Evolutionary conservation across 768 basidiomycete species (phyloP).

Genomic region (Leccinum aurantiacum): DNA sequence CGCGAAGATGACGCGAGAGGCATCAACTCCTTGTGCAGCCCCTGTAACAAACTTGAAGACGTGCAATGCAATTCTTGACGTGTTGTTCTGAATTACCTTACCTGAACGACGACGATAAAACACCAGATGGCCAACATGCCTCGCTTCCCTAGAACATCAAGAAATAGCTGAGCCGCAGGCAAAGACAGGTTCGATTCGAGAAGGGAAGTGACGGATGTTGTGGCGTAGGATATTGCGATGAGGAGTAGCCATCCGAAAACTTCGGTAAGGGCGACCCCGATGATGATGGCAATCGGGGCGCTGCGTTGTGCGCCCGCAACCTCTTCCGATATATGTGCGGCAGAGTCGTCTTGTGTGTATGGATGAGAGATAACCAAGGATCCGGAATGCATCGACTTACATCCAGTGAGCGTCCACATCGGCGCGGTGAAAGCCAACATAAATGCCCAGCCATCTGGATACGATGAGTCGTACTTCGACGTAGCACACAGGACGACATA

Average conservation of each 20-base stretch:
- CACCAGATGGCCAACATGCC: constrained; percentile 76
- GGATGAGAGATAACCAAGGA: background rate
- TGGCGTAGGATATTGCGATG: constrained; percentile 66
- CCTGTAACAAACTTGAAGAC: constrained; percentile 60
- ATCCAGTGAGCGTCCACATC: constrained; percentile 81
- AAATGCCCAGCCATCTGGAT: constrained; percentile 69
- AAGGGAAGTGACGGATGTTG: constrained; percentile 50
- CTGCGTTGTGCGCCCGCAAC: constrained; percentile 60
- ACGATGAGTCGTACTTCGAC: background rate
- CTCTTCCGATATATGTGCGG: constrained; percentile 75
- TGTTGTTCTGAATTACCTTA: constrained; percentile 13
- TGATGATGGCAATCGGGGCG: constrained; percentile 68
- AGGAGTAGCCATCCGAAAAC: constrained; percentile 62
- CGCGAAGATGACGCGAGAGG: constrained; percentile 72
- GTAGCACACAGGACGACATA: constrained; percentile 29
- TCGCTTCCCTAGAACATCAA: constrained; percentile 61
- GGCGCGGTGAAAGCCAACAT: constrained; percentile 69
- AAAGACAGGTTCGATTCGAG: constrained; percentile 53
- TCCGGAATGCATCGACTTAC: constrained; percentile 37
- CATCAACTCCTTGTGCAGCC: constrained; percentile 75
- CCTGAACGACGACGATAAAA: constrained; percentile 64
- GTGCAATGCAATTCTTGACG: background rate
- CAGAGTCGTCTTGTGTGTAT: constrained; percentile 59
- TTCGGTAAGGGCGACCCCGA: constrained; percentile 61
- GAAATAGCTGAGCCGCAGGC: constrained; percentile 71